Conservation (phyloP, 169 alveolate species). For the Babesia bigemina region DNA sequence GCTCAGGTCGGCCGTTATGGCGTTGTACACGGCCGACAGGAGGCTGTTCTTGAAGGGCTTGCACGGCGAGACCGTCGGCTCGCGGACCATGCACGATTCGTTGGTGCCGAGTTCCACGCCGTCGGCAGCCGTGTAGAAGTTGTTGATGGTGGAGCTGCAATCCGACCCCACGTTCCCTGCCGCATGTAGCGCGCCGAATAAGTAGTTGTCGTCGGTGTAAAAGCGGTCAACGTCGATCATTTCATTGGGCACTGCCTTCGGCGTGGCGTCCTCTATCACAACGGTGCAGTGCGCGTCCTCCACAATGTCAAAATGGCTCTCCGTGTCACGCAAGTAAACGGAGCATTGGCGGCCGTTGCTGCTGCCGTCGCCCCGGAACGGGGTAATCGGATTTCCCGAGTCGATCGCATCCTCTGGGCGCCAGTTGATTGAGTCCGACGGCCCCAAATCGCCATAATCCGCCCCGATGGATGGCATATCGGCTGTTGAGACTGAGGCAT, state of each 20-base stretch:
- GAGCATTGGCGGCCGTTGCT: not conserved
- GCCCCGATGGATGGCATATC: not conserved
- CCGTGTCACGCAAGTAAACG: conserved; percentile 1
- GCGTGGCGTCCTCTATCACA: conserved; percentile 1
- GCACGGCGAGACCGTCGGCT: not conserved
- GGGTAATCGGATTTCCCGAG: not conserved
- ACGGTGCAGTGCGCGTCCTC: conserved; percentile 29
- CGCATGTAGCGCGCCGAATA: not conserved
- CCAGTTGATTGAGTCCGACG: conserved; percentile 10
- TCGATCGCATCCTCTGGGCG: not conserved
- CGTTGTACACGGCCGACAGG: conserved; percentile 17
- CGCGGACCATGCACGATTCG: not conserved
- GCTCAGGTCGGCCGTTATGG: conserved; percentile 25
- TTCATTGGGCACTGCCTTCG: not conserved
- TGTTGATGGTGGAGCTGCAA: conserved; percentile 7
- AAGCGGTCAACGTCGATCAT: conserved; percentile 16
- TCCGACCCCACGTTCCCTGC: not conserved
- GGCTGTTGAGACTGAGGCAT: conserved; percentile 12
- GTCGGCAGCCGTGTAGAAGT: conserved; percentile 3
- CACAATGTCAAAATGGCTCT: conserved; percentile 18
- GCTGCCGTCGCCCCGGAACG: not conserved
- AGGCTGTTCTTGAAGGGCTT: conserved; percentile 5
- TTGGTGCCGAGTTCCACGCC: not conserved
- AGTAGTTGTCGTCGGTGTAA: conserved; percentile 15
- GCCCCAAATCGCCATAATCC: not conserved